Conservation (phyloP, 768 basidiomycete genomes). For the Tricholoma terreum region DNA sequence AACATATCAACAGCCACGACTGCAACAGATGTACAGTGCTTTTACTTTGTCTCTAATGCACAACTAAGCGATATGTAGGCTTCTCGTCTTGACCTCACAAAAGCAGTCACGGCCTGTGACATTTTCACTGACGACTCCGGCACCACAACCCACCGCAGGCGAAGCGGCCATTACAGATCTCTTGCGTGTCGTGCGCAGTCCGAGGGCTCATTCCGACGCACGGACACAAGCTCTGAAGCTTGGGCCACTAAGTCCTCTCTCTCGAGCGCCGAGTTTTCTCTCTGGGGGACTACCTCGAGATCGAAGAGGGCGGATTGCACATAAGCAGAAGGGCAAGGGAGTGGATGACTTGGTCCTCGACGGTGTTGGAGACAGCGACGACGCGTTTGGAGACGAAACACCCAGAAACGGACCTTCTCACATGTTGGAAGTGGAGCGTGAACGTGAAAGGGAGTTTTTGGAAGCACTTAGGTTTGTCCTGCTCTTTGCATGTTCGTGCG, state of each 20-base stretch:
- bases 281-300: constrained; percentile 74
- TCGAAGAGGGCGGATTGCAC: constrained; percentile 71
- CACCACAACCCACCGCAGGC: constrained; percentile 54
- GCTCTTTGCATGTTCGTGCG: neutral
- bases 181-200: constrained; percentile 57
- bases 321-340: constrained; percentile 37
- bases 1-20: constrained; percentile 60
- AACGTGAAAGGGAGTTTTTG: constrained; percentile 53
- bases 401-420: constrained; percentile 41
- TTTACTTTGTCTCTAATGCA: neutral
- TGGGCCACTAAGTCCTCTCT: constrained; percentile 22
- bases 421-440: constrained; percentile 39
- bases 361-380: constrained; percentile 28
- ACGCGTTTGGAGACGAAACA: constrained; percentile 52
- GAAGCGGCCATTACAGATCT: constrained; percentile 71
- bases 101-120: constrained; percentile 55
- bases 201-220: constrained; percentile 39
- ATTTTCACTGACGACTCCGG: constrained; percentile 56
- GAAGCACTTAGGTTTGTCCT: constrained; percentile 45
- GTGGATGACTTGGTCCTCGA: constrained; percentile 27
- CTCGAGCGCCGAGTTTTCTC: constrained; percentile 64
- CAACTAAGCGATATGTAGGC: constrained; percentile 37
- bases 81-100: constrained; percentile 74
- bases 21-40: constrained; percentile 73
- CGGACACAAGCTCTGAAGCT: constrained; percentile 23